Evolutionary conservation across 2,329 filamentous ascomycete species (phyloP).

Genomic region (Pestalotiopsis sp.): DNA sequence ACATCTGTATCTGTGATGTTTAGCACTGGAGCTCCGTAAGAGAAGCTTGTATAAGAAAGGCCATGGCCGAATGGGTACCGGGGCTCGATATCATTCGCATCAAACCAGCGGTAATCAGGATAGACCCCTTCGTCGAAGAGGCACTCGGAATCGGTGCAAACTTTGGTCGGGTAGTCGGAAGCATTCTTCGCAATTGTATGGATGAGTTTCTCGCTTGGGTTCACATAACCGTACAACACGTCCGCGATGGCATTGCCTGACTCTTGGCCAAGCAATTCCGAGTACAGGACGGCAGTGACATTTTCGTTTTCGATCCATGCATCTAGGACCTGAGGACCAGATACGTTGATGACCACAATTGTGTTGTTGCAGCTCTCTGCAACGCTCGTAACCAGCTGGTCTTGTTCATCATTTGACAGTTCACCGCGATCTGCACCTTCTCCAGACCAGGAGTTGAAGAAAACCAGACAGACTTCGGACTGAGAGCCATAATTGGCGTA

Average conservation of each 20-base stretch:
- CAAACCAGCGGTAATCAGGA: slow-evolving; percentile 59
- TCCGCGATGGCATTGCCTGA: slow-evolving; percentile 61
- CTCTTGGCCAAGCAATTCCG: slow-evolving; percentile 61
- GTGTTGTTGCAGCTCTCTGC: slow-evolving; percentile 65
- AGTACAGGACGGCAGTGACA: slow-evolving; percentile 61
- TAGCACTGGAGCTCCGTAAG: background rate
- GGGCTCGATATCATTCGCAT: slow-evolving; percentile 48
- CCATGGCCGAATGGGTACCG: slow-evolving; percentile 56
- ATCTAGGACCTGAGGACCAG: slow-evolving; percentile 59
- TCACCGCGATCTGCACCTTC: slow-evolving; percentile 39
- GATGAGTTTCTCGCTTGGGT: slow-evolving; percentile 54
- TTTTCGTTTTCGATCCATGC: slow-evolving; percentile 57
- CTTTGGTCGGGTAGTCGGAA: slow-evolving; percentile 47
- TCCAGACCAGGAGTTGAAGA: slow-evolving; percentile 65
- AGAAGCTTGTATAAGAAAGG: slow-evolving; percentile 31
- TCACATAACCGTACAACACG: slow-evolving; percentile 59
- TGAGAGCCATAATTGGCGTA: slow-evolving; percentile 14
- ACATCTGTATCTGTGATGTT: background rate
- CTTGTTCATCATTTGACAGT: slow-evolving; percentile 29
- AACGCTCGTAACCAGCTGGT: slow-evolving; percentile 60
- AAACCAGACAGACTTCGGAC: slow-evolving; percentile 50
- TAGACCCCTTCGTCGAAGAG: slow-evolving; percentile 18
- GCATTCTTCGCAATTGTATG: slow-evolving; percentile 46
- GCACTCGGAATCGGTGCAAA: slow-evolving; percentile 16
- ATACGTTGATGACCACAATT: slow-evolving; percentile 65